Base-by-base conservation (phyloP, 768 basidiomycete genomes). In the Naganishia friedmannii region DNA sequence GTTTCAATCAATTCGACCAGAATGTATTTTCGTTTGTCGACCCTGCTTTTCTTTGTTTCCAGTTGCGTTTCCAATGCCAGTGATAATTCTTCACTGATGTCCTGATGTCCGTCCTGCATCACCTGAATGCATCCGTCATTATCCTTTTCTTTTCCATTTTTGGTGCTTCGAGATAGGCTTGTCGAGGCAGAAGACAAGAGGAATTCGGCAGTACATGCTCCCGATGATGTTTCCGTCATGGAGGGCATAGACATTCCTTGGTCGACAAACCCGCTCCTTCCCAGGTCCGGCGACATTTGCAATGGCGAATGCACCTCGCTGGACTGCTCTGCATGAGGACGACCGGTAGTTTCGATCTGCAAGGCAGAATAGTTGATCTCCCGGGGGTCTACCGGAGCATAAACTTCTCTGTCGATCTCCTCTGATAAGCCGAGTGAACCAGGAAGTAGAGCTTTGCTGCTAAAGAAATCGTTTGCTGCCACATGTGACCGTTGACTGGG, bases 1-100 rank as follows among this genome's bases (percentile, higher is more conserved):
- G 93, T 94, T 69, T 86, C 84, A 29, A 97, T 84, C 48, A 98
- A 83, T 81, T 97, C 95, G 73, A 87, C 84, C 60, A 97, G 85
- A 7, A 92, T 90, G 75, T 96, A 89, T 72, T 86, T 88, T 17
- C 79, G 68, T 60, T 77, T 80, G 71, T 81, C 80, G 53, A 75
- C 70, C 37, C 65, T 58, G 13, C 32, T 39, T 37, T 76, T 45
- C 45, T 65, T 55, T 13, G 34, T 51, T 8, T 32, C 56, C n/a
- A 63, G 10, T 42, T 60, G 63, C n/a, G 63, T 70, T 48, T 76
- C 76, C 53, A 71, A 71, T 6, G 77, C 76, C 66, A 78, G 75
- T 73, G 77, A 45, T 17, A 63, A n/a, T 29, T 63, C 42, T 42
- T 63, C 23, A 10, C 60, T 45, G n/a, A 63, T 63, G 6, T 42